Base-by-base conservation (phyloP, 2,329 filamentous ascomycete species). In the Fusarium dlaminii region DNA sequence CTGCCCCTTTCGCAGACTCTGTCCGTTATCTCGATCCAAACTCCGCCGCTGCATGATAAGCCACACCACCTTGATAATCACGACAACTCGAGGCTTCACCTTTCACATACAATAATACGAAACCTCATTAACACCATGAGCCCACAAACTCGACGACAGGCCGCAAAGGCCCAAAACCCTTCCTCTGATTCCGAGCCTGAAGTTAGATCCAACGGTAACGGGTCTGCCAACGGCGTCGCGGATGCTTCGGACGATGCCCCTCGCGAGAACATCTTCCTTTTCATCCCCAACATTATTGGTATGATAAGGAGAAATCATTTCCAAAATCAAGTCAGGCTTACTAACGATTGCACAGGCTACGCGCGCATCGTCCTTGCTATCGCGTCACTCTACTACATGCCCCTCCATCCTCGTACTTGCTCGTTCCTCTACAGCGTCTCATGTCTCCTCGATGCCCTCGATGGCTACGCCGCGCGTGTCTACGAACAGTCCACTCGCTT, bases 321-420 rank as follows among this genome's bases (percentile, higher is more conserved):
- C 36, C 14, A 18, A 54, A 63, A 55, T 22, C 20, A 17, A 59
- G 46, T 52, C 62, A 52, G 40, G 39, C 37, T 58, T 37, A 40
- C 69, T 74, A 63, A 78, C 74, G 52, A 49, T 62, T 59, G 36
- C 63, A 8, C 74, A 95, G 93, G 93, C 76, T 96, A 96, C 83
- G 88, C 85, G 66, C 91, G 94, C 79, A 92, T 96, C 80, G 85
- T 96, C 73, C 89, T 96, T 75, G 95, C 95, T 78, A 86, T 98
- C 79, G 94, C 93, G 54, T 98, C 96, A 34, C 91, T 99, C 75
- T 98, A 98, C 87, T 99, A 98, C 87, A 99, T 99, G 96, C 96
- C 96, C 58, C 90, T 98, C 61, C 96, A 99, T 83, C 96, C 96
- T n/a, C 93, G 96, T 79, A 98, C 95, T 42, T 98, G 96, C 86